Conservation (phyloP, 1,284 basidiomycete species). For the Apiotrichum laibachii region DNA sequence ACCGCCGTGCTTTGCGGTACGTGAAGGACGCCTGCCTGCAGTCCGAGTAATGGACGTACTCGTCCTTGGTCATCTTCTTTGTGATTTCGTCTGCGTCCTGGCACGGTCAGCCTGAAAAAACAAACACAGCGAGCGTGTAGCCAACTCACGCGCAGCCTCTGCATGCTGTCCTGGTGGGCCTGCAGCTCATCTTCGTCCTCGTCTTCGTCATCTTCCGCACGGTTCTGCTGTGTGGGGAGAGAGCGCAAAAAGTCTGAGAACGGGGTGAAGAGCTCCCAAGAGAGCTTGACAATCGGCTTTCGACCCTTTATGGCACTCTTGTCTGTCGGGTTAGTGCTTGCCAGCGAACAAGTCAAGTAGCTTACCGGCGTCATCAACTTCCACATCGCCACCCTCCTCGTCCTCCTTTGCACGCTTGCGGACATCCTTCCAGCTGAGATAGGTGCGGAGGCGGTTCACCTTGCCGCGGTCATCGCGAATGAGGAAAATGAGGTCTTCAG, state of each 20-base stretch:
- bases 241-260: slow-evolving; percentile 75
- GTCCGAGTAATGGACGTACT: slow-evolving; percentile 96
- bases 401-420: slow-evolving; percentile 90
- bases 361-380: slow-evolving; percentile 55
- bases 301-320: slow-evolving; percentile 79
- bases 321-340: slow-evolving; percentile 54
- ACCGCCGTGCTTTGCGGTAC: slow-evolving; percentile 94
- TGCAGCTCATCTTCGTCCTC: slow-evolving; percentile 96
- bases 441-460: slow-evolving; percentile 87
- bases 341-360: no score
- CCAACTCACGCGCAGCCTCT: slow-evolving; percentile 67
- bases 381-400: slow-evolving; percentile 62
- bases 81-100: slow-evolving; percentile 94
- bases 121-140: not conserved
- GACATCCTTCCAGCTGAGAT: slow-evolving; percentile 98
- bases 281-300: slow-evolving; percentile 90
- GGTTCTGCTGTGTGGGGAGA: slow-evolving; percentile 37
- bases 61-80: slow-evolving; percentile 90
- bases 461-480: slow-evolving; percentile 93
- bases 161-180: slow-evolving; percentile 89
- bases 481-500: slow-evolving; percentile 94
- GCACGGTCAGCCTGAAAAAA: not conserved
- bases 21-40: slow-evolving; percentile 97
- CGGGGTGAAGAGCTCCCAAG: slow-evolving; percentile 92
- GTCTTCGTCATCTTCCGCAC: slow-evolving; percentile 72